A percentile compares a stretch with the other conserved stretches of the same genome.
Evolutionary conservation across 208 protist species (phyloP).

Genomic region (Trypanosoma caninum): DNA sequence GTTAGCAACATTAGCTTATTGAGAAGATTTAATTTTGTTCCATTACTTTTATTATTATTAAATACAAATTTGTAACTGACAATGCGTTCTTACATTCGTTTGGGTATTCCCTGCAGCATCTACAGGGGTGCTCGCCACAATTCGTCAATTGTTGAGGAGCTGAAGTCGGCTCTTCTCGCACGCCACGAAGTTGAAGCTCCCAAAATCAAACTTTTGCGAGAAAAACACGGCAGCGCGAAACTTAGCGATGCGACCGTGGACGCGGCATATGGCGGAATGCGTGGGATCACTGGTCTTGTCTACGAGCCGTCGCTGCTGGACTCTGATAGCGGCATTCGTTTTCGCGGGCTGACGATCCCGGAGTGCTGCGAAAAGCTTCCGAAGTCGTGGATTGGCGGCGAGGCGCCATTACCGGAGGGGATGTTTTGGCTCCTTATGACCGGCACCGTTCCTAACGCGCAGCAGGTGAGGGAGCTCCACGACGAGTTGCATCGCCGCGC

Average conservation of each 20-base stretch:
- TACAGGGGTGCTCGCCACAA: conserved; percentile 23
- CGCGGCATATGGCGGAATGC: conserved; percentile 94
- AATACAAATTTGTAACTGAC: too few species aligned
- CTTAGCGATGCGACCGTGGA: conserved; percentile 90
- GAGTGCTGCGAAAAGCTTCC: conserved; percentile 92
- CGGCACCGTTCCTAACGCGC: conserved; percentile 91
- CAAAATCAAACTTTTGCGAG: conserved; percentile 84
- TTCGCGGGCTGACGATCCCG: conserved; percentile 94
- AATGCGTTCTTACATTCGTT: conserved; percentile 38
- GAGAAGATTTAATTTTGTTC: too few species aligned
- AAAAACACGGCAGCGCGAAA: conserved; percentile 72
- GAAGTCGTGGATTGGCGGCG: conserved; percentile 69
- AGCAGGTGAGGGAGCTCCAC: conserved; percentile 64
- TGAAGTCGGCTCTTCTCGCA: conserved; percentile 44
- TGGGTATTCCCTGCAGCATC: conserved; percentile 9
- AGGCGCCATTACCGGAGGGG: conserved; percentile 94
- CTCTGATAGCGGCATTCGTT: conserved; percentile 95
- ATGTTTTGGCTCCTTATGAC: conserved; percentile 97
- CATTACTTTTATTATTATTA: conserved; percentile 9
- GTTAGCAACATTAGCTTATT: too few species aligned
- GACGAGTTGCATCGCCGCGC: conserved; percentile 87
- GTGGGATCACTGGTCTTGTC: conserved; percentile 93
- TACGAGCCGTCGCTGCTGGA: conserved; percentile 97
- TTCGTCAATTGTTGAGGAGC: conserved; percentile 39
- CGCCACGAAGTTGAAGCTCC: conserved; percentile 35